phyloP scores from a whole-genome alignment of 1,284 basidiomycete genomes.

The Marasmius oreades region DNA sequence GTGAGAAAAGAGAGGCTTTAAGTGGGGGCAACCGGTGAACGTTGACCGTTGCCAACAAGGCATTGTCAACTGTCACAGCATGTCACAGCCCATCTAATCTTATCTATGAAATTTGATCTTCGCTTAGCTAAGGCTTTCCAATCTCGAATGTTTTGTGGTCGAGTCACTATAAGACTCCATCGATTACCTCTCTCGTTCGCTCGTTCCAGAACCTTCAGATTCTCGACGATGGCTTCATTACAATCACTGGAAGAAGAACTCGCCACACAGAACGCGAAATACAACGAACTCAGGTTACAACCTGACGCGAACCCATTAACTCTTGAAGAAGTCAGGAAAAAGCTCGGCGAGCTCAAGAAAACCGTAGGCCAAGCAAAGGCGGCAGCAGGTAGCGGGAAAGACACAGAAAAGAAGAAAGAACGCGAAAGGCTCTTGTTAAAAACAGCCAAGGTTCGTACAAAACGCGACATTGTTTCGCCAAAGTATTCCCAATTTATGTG shows the following conservation, averaged over 20 bases:
- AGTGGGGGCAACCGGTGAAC: no score
- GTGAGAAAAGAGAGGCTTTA: conserved; percentile 16
- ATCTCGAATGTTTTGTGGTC: not conserved
- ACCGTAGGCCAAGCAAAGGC: conserved; percentile 44
- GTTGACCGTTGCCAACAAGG: not conserved
- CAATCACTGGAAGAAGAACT: conserved; percentile 10
- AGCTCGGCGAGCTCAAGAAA: conserved; percentile 67
- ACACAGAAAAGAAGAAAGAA: conserved; percentile 22
- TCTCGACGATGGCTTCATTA: conserved; percentile 10
- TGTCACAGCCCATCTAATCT: not conserved
- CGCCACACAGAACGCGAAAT: conserved; percentile 39
- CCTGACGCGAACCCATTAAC: conserved; percentile 40
- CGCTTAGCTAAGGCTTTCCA: conserved; percentile 1
- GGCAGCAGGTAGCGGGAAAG: conserved; percentile 24
- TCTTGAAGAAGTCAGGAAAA: conserved; percentile 66
- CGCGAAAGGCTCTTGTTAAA: conserved; percentile 60
- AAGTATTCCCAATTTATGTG: not conserved
- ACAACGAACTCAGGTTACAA: conserved; percentile 59
- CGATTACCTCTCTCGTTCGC: conserved; percentile 10
- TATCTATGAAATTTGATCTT: not conserved
- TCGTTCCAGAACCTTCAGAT: conserved; percentile 2
- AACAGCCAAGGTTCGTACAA: conserved; percentile 68
- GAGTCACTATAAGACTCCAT: conserved; percentile 7
- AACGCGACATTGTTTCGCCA: not conserved
- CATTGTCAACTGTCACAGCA: not conserved